A percentile compares a stretch with the other conserved stretches of the same genome.
phyloP scores from a whole-genome alignment of 2,329 filamentous ascomycete genomes.

The Aspergillus sp. region DNA sequence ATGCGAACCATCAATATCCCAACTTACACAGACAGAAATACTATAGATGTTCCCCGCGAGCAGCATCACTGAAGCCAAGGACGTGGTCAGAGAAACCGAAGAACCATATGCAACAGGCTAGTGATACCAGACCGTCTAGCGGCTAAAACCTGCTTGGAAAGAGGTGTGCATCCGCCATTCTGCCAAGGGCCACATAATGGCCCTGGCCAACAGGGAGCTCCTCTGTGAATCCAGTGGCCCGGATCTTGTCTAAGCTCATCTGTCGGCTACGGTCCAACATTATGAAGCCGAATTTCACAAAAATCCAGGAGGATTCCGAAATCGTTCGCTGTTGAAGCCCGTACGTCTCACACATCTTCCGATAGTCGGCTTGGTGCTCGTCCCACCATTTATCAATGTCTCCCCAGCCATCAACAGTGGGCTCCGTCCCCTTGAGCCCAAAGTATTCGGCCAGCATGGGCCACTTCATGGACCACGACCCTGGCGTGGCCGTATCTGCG shows the following conservation, averaged over 20 bases:
- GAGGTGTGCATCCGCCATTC: constrained; percentile 1
- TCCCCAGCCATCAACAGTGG: constrained; percentile 4
- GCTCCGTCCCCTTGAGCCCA: constrained; percentile 10
- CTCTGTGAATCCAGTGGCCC: constrained; percentile 16
- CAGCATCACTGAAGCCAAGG: too few species aligned
- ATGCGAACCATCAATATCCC: too few species aligned
- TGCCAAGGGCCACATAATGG: constrained; percentile 8
- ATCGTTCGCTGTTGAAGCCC: constrained; percentile 8
- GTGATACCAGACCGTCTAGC: not conserved
- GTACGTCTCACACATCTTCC: constrained; percentile 14
- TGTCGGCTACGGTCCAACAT: constrained; percentile 13
- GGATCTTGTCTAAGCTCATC: constrained; percentile 16
- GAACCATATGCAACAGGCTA: too few species aligned
- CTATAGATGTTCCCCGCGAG: too few species aligned
- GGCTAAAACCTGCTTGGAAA: not conserved
- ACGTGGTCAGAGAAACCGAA: too few species aligned
- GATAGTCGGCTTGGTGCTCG: constrained; percentile 11
- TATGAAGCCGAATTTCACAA: constrained; percentile 2
- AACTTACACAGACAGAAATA: too few species aligned
- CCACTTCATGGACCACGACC: constrained; percentile 13
- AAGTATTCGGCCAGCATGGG: constrained; percentile 14
- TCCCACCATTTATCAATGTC: constrained; percentile 15
- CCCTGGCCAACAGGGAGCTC: constrained; percentile 12
- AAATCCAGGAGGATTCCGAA: not conserved
- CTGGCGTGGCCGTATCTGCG: constrained; percentile 13